phyloP scores from a whole-genome alignment of 1,284 basidiomycete genomes.

The Leccinum insolens region DNA sequence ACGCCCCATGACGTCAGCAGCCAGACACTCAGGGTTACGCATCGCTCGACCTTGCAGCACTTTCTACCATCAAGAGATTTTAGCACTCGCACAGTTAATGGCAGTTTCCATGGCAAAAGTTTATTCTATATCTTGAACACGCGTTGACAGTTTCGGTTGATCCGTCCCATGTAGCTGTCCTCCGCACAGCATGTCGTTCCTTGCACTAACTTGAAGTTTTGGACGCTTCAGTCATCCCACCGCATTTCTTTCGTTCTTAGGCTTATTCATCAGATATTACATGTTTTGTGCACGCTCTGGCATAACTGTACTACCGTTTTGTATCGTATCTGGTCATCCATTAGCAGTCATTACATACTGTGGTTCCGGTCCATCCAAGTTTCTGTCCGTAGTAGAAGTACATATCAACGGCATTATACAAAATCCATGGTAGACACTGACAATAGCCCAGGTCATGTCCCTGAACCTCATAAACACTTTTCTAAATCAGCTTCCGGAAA shows the following conservation, averaged over 20 bases:
- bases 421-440: not conserved
- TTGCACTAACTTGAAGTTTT: conserved; percentile 8
- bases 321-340: conserved; percentile 15
- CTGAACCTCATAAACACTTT: conserved; percentile 4
- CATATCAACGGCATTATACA: not conserved
- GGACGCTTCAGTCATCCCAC: not conserved
- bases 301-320: conserved; percentile 16
- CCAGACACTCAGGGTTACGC: not conserved
- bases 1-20: too few species aligned
- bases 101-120: conserved; percentile 3
- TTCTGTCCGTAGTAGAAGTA: not conserved
- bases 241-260: not conserved
- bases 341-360: not conserved
- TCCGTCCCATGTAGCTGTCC: conserved; percentile 1
- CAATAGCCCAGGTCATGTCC: not conserved
- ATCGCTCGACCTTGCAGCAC: conserved; percentile 23
- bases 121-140: conserved; percentile 15
- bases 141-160: not conserved
- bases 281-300: conserved; percentile 3
- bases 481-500: conserved; percentile 4
- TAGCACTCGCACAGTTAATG: conserved; percentile 11
- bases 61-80: conserved; percentile 29
- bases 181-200: conserved; percentile 7
- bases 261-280: not conserved
- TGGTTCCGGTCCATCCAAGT: conserved; percentile 4